Percentiles rank a stretch among this genome's conserved stretches.
Conservation (phyloP, 441 rosid species). For the Adansonia gregorii region DNA sequence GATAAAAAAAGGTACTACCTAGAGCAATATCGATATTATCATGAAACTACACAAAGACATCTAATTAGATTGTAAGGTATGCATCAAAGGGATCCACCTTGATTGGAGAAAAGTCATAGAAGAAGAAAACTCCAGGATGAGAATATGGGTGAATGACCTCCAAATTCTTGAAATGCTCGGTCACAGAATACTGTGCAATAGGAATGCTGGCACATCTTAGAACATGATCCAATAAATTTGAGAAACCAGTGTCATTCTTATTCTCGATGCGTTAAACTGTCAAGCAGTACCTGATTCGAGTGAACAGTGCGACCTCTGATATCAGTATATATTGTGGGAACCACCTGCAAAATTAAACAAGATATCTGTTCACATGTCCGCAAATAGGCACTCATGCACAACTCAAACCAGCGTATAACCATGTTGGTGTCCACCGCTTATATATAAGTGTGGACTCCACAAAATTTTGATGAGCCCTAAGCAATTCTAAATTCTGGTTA, state of each 20-base stretch:
- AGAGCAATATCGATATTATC: not conserved
- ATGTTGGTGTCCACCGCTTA: not conserved
- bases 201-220: conserved; percentile 11
- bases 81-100: conserved; percentile 46
- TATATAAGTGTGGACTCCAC: not conserved
- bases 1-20: not conserved
- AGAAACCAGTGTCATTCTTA: not conserved
- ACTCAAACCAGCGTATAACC: not conserved
- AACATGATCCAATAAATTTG: conserved; percentile 6
- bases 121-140: conserved; percentile 73
- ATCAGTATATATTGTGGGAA: conserved; percentile 74
- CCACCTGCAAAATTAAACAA: conserved; percentile 51
- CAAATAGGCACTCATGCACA: not conserved
- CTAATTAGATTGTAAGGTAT: not conserved
- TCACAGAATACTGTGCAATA: conserved; percentile 62
- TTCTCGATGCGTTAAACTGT: not conserved
- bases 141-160: conserved; percentile 51
- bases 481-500: not conserved
- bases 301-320: conserved; percentile 56
- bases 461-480: not conserved
- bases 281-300: conserved; percentile 60
- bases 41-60: not conserved
- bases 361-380: not conserved
- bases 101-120: conserved; percentile 79
- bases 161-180: conserved; percentile 61